Percentiles rank a stretch among this genome's conserved stretches.
Conservation (phyloP, 2,329 filamentous ascomycete genomes). For the Colletotrichum plurivorum region DNA sequence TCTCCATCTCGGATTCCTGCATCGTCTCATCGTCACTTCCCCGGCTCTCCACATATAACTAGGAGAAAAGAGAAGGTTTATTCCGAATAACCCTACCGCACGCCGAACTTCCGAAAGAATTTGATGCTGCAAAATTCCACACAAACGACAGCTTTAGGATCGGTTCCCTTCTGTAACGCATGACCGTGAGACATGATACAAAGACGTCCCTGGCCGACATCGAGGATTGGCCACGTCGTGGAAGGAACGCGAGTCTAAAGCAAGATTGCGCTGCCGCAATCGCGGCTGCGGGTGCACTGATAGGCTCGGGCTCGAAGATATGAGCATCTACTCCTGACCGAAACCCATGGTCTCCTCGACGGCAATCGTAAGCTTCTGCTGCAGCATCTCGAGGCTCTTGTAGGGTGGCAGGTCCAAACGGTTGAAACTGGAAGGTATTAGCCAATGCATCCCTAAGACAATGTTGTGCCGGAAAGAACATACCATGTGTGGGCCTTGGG, state of each 20-base stretch:
- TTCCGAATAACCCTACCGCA: conserved; percentile 39
- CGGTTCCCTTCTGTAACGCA: conserved; percentile 1
- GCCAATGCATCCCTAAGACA: conserved; percentile 24
- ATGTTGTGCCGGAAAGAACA: conserved; percentile 51
- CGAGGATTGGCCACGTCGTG: conserved; percentile 5
- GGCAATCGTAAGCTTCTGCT: conserved; percentile 93
- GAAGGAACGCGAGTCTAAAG: conserved; percentile 1
- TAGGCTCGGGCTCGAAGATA: background rate
- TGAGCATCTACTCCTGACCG: conserved; percentile 85
- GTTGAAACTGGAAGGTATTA: conserved; percentile 80
- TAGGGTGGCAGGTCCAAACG: conserved; percentile 95
- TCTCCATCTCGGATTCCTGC: conserved; percentile 22
- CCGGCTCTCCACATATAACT: conserved; percentile 24
- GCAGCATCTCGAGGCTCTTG: conserved; percentile 87
- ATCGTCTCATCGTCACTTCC: conserved; percentile 25
- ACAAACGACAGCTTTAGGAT: conserved; percentile 25
- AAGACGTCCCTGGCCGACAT: conserved; percentile 3
- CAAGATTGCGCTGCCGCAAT: conserved; percentile 3
- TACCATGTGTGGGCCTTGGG: conserved; percentile 99
- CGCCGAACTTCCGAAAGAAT: conserved; percentile 40
- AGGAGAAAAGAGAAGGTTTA: conserved; percentile 37
- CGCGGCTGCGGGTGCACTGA: background rate
- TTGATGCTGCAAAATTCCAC: conserved; percentile 36
- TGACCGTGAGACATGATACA: conserved; percentile 14
- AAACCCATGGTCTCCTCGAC: conserved; percentile 99